Percentiles rank a stretch among this genome's conserved stretches.
Evolutionary conservation across 495 filamentous ascomycete species (phyloP).

Genomic region (Neurospora sp.): DNA sequence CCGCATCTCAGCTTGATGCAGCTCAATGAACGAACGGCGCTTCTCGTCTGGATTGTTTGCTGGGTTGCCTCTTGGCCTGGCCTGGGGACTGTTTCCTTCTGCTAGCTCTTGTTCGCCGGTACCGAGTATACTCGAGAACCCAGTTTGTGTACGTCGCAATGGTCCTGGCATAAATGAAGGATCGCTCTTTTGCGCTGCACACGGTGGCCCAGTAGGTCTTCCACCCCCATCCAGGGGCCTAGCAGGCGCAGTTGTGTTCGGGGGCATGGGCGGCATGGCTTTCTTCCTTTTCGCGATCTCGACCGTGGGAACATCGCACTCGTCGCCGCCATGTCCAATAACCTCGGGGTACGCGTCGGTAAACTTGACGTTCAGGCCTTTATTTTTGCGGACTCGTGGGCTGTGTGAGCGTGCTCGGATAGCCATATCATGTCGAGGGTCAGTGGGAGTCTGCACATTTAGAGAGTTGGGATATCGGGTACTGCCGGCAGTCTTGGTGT

Average conservation of each 20-base stretch:
- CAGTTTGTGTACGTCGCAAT: conserved; percentile 40
- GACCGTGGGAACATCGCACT: conserved; percentile 55
- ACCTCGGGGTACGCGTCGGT: conserved; percentile 55
- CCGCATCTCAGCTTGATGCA: conserved; percentile 63
- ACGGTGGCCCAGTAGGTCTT: conserved; percentile 11
- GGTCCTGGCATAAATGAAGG: conserved; percentile 26
- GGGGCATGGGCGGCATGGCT: conserved; percentile 26
- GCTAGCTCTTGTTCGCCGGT: conserved; percentile 18
- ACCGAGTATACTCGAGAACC: conserved; percentile 25
- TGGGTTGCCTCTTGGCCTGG: conserved; percentile 24
- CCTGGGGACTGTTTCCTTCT: conserved; percentile 14
- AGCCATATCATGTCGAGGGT: conserved; percentile 18
- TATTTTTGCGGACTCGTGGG: conserved; percentile 26
- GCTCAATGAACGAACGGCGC: conserved; percentile 39
- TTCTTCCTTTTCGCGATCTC: conserved; percentile 53
- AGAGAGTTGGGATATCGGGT: conserved; percentile 35
- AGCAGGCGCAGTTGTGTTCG: conserved; percentile 15
- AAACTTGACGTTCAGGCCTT: conserved; percentile 65
- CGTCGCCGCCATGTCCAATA: conserved; percentile 83
- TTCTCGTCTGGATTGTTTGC: conserved; percentile 28
- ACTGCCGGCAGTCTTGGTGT: conserved; percentile 27
- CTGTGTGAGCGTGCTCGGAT: conserved; percentile 23
- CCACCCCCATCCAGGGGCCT: conserved; percentile 9
- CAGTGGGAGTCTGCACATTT: conserved; percentile 20
- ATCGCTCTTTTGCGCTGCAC: conserved; percentile 12